phyloP scores from a whole-genome alignment of 1,284 basidiomycete genomes.

The Ceratobasidium sp. region DNA sequence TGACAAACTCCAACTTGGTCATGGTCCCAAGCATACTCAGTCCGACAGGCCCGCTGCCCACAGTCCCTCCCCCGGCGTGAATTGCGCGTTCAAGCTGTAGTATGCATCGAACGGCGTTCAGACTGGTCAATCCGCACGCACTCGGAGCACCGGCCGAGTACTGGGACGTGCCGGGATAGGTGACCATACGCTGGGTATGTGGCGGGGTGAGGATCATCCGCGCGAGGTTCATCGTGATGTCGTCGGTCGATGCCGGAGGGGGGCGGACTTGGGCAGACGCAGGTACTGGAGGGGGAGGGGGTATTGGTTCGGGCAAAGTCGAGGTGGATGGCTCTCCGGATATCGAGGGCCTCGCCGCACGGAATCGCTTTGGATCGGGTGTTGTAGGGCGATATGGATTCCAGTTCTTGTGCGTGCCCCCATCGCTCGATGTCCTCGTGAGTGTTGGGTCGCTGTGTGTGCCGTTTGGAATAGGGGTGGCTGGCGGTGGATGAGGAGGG shows the following conservation, averaged over 20 bases:
- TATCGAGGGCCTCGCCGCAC: background rate
- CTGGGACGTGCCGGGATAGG: constrained; percentile 57
- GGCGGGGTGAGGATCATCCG: constrained; percentile 34
- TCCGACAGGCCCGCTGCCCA: constrained; percentile 46
- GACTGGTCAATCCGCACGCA: constrained; percentile 65
- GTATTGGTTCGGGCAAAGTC: background rate
- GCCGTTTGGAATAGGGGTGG: constrained; percentile 55
- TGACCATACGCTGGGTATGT: constrained; percentile 34
- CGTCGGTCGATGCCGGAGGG: background rate
- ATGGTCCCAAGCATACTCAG: constrained; percentile 49
- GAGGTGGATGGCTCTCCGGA: background rate
- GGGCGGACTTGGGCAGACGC: background rate
- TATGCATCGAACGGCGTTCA: constrained; percentile 64
- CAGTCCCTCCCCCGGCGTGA: background rate
- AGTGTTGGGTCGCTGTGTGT: constrained; percentile 42
- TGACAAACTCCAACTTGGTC: constrained; percentile 35
- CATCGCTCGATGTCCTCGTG: background rate
- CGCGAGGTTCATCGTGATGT: constrained; percentile 18
- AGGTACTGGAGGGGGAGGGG: background rate
- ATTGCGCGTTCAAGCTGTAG: constrained; percentile 49
- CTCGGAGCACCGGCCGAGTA: constrained; percentile 55
- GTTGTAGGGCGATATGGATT: constrained; percentile 18
- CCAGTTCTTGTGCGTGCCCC: background rate
- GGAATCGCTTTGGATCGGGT: constrained; percentile 5
- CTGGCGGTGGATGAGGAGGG: constrained; percentile 17